Evolutionary conservation across 441 rosid species (phyloP).

Genomic region (Biscutella laevigata): DNA sequence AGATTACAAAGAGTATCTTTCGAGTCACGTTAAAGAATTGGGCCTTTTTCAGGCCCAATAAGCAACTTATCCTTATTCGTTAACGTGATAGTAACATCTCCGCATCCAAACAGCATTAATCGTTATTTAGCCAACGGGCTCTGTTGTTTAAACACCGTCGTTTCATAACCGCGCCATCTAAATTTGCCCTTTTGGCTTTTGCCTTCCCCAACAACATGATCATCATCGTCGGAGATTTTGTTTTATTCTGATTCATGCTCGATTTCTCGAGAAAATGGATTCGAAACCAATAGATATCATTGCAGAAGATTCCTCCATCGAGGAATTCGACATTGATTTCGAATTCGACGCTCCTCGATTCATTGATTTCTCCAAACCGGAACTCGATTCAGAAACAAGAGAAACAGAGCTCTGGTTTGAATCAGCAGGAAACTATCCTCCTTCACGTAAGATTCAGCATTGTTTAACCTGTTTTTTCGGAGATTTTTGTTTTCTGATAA

Average conservation of each 20-base stretch:
- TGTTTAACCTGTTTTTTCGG: no score
- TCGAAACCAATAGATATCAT: conserved; percentile 11
- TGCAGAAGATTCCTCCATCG: neutral
- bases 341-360: conserved; percentile 47
- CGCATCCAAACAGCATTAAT: no score
- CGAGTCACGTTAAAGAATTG: conserved; percentile 13
- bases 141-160: no score
- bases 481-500: conserved; percentile 8
- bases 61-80: neutral
- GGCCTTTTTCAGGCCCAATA: neutral
- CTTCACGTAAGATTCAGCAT: conserved; percentile 58
- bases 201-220: no score
- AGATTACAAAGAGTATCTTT: neutral
- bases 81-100: neutral
- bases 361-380: conserved; percentile 38
- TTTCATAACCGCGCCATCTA: no score
- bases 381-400: conserved; percentile 26
- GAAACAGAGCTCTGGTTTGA: conserved; percentile 47
- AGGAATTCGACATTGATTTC: conserved; percentile 34
- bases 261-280: conserved; percentile 13
- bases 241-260: neutral
- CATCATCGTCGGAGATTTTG: no score
- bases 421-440: conserved; percentile 37
- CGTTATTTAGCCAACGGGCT: no score
- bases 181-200: no score